Evolutionary conservation across 768 basidiomycete species (phyloP), one percentile per base, ranked within the genome.

Genomic region (Polyporus arcularius): DNA sequence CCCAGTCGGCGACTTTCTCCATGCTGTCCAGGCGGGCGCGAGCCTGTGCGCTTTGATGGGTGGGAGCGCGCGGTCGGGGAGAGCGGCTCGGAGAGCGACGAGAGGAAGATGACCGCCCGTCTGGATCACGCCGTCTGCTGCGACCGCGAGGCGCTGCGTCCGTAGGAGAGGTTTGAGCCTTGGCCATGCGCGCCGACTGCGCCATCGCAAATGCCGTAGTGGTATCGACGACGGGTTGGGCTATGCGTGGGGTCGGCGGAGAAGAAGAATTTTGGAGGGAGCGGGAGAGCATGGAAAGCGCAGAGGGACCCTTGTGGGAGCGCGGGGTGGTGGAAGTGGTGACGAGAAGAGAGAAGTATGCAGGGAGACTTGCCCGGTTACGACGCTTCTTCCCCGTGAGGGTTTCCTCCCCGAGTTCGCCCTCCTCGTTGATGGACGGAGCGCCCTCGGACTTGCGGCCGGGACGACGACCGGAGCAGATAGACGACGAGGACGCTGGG

Each of bases 351-450:
- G 88, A 89, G 71, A 92, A 92, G 73, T 85, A 89, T 18, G 87
- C 83, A 21, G 89, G 89, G 31, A 92, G 81, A 70, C 85, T 88
- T 47, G 85, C 85, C 71, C 89, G 87, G 72, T 85, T 88, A 67
- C 84, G 85, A 66, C 74, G 78, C 59, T 61, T 64, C 58, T 65
- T 67, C n/a, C 63, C 50, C 7, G 62, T 61, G 26, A 65, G 47
- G 3, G 68, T 65, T 55, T 57, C 74, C 78, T 84, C 71, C 76
- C 62, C 67, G 72, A 63, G 35, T 38, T 71, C 68, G 21, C 52
- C 57, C 15, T 73, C 72, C 62, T 75, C 64, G 35, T 55, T 48
- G 26, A 55, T 9, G 11, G 61, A 43, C 42, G 49, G 51, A 14
- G 50, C 46, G 11, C 57, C 39, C 18, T 61, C 56, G 3, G 61